Evolutionary conservation across 2,329 filamentous ascomycete genomes (phyloP).

Genomic region (Setomelanomma holmii): DNA sequence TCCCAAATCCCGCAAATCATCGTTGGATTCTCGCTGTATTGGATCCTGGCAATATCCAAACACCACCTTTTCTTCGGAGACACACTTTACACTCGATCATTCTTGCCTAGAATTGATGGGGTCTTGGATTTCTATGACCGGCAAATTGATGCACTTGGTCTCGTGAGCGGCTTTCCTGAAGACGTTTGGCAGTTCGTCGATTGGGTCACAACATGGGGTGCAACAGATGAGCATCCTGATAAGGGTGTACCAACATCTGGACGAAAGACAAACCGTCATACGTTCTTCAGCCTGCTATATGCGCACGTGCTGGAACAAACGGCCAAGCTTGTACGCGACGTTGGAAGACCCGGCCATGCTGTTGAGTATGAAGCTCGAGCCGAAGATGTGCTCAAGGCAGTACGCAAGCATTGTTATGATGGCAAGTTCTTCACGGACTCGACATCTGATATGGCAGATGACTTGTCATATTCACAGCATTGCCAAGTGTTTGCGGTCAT

Average conservation of each 20-base stretch:
- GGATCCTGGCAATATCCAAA: background rate
- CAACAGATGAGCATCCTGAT: background rate
- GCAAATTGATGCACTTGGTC: background rate
- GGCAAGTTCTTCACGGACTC: background rate
- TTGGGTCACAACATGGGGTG: background rate
- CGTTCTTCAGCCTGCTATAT: background rate
- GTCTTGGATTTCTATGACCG: background rate
- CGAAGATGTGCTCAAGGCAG: background rate
- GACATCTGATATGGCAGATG: background rate
- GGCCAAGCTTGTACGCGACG: background rate
- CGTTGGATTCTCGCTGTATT: background rate
- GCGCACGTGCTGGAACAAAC: background rate
- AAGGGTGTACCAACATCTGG: background rate
- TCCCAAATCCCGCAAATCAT: background rate
- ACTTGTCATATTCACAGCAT: background rate
- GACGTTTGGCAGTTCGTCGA: background rate
- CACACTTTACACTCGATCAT: background rate
- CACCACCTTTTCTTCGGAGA: background rate
- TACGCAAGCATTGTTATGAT: background rate
- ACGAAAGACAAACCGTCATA: background rate
- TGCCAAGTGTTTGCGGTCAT: background rate
- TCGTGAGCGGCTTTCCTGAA: background rate
- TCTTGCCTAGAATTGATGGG: background rate
- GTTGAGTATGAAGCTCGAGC: background rate
- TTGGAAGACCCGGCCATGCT: background rate